phyloP scores from a whole-genome alignment of 768 basidiomycete species.

The Podaxis sp. region DNA sequence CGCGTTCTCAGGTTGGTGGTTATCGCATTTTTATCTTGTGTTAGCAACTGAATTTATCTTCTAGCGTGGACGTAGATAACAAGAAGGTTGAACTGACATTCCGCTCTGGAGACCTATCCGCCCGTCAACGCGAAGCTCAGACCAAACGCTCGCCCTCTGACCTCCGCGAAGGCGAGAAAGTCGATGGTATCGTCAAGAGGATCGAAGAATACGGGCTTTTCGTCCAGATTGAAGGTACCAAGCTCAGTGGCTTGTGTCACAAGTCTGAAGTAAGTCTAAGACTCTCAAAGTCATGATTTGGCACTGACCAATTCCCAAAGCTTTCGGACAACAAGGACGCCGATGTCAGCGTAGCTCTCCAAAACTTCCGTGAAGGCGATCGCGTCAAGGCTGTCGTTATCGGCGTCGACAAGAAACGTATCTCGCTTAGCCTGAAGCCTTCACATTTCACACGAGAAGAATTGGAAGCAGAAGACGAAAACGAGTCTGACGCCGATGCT shows the following conservation, averaged over 20 bases:
- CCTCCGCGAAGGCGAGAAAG: constrained; percentile 76
- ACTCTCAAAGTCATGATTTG: constrained; percentile 2
- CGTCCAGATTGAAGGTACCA: constrained; percentile 82
- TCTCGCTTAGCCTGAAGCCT: constrained; percentile 86
- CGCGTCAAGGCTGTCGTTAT: constrained; percentile 77
- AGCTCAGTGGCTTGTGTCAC: constrained; percentile 89
- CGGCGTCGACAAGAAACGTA: constrained; percentile 72
- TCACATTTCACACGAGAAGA: constrained; percentile 80
- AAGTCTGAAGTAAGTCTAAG: constrained; percentile 74
- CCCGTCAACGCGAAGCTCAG: constrained; percentile 29
- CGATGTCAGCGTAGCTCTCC: constrained; percentile 75
- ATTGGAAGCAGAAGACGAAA: constrained; percentile 34
- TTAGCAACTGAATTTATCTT: neutral
- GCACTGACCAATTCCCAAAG: constrained; percentile 36
- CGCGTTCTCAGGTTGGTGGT: constrained; percentile 66
- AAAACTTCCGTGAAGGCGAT: constrained; percentile 85
- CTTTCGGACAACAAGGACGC: constrained; percentile 86
- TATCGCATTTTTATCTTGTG: constrained; percentile 13
- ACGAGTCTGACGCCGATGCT: constrained; percentile 28
- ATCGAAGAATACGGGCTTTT: constrained; percentile 93
- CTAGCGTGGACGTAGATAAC: constrained; percentile 65
- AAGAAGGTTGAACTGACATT: constrained; percentile 93
- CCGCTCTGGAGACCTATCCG: constrained; percentile 59
- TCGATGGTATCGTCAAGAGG: constrained; percentile 75
- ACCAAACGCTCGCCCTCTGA: constrained; percentile 41